phyloP scores from a whole-genome alignment of 352 stramenopile genomes.

The Phytophthora palmivora region DNA sequence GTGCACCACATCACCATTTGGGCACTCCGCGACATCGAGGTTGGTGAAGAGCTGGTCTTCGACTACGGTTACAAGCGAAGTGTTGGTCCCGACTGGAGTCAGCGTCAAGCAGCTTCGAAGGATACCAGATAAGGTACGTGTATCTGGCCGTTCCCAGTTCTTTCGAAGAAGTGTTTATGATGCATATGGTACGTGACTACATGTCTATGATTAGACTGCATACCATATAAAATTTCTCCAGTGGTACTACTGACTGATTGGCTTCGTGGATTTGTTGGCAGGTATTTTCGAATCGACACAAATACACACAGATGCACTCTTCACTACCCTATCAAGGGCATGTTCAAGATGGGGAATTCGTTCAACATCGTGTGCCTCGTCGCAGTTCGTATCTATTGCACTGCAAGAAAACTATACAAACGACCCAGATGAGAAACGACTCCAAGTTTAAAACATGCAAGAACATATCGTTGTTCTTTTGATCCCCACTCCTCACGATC shows the following conservation, averaged over 20 bases:
- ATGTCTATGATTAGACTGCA: background rate
- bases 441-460: no score
- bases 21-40: conserved; percentile 77
- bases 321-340: background rate
- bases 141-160: background rate
- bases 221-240: background rate
- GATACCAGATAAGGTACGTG: conserved; percentile 22
- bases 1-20: conserved; percentile 92
- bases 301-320: background rate
- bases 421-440: no score
- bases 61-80: conserved; percentile 70
- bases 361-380: no score
- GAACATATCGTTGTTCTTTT: no score
- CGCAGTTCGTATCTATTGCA: no score
- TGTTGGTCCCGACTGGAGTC: conserved; percentile 65
- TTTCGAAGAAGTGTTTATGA: background rate
- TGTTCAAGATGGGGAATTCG: background rate
- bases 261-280: background rate
- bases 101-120: conserved; percentile 19
- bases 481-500: no score
- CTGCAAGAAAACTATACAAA: no score
- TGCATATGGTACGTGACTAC: conserved; percentile 13
- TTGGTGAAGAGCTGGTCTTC: conserved; percentile 72
- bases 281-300: background rate
- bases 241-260: conserved; percentile 8